Evolutionary conservation across 345 rosid species (phyloP), one percentile per base, ranked within the genome.

Genomic region (Corymbia maculata): DNA sequence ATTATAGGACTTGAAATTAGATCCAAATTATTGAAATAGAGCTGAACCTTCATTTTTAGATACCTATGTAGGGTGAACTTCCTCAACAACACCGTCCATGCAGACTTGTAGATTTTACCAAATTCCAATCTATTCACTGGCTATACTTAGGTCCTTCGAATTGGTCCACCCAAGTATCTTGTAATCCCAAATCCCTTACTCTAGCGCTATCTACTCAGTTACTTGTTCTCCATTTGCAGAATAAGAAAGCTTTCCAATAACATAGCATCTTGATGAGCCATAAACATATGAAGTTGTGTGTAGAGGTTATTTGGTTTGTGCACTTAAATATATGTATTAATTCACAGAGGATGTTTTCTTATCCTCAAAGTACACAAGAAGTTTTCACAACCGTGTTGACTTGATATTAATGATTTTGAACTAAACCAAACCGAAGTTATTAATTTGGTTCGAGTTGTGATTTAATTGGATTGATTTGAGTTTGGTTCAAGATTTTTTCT

Each of bases 41-140:
- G 70, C 70, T 28, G 70, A 28, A 61, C 6, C 70, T 28, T 61
- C 70, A 61, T 28, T 3, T 61, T 61, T 28, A 28, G 15, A 32
- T 61, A 61, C 0, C 36, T 64, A 12, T 28, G 28, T 15, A 28
- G 70, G n/a, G 70, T 64, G 70, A 64, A 64, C 36, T 61, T 0
- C 30, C 1, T 19, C 0, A 26, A 12, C 15, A 0, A 59, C 68
- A 24, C 68, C 15, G 14, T 59, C 30, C 32, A 12, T 59, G 68
- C 12, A 59, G 68, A 26, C 68, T 26, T 26, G 30, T 59, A 59
- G 32, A 59, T 59, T 59, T 59, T 59, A 59, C 15, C 30, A 59
- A 59, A 59, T 0, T 26, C 7, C 68, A 59, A 59, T 59, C 68
- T 59, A 59, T 59, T 59, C 32, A 26, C 68, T 6, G 14, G 68